Base-by-base conservation (phyloP, 169 alveolate species). In the Perkinsus olseni region DNA sequence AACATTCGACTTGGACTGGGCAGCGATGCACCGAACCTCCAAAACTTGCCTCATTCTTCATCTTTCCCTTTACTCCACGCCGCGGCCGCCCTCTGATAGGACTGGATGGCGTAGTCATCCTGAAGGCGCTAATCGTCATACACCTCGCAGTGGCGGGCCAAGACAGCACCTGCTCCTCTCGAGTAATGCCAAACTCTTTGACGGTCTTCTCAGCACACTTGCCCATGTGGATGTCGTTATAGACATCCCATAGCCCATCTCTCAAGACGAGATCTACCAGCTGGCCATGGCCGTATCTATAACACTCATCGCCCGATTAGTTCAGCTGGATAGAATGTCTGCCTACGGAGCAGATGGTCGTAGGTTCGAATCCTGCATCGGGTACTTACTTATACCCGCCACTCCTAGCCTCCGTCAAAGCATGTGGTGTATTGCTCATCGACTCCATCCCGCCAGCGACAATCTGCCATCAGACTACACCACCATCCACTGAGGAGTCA, bases 201-300 rank as follows among this genome's bases (percentile, higher is more conserved):
- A 95, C 96, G 8, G 96, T 95, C 93, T 96, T 96, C 94, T 97
- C 99, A 39, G 97, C 97, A 74, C 98, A 97, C 91, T 94, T 92
- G 34, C 99, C 99, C 99, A 97, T 97, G 40, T 97, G 97, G 62
- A 96, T 95, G 38, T 95, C 94, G 93, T 95, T 95, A 91, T 95
- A 96, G 11, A 95, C 97, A 95, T 96, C 98, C 94, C 96, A 93
- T 36, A 97, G 93, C 34, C 98, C 98, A 91, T 97, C 98, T 40
- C 37, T 91, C 20, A 96, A 95, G 90, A 97, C 92, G 13, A 96
- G 94, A 92, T 97, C 98, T 11, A 95, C 91, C 34, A 96, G 93
- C 37, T 93, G 93, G 0, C 95, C 96, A 91, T 97, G 95, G 34
- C 97, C 97, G 91, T 95, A 94, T 74, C 95, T 82, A 45, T 39